Base-by-base conservation (phyloP, 495 filamentous ascomycete species). In the Penicillium pancosmium region DNA sequence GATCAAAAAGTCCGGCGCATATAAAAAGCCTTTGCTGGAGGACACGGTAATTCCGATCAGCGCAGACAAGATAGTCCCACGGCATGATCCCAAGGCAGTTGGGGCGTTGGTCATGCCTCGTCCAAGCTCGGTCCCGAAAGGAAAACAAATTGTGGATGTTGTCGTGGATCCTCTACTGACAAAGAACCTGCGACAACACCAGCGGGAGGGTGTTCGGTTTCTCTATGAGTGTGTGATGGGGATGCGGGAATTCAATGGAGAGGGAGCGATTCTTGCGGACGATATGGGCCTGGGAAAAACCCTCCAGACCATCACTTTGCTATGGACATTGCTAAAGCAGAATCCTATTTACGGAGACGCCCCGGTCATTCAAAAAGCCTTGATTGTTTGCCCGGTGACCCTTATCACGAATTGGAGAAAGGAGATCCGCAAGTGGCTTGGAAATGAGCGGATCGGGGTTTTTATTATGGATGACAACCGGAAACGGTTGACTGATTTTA, bases 181-280 rank as follows among this genome's bases (percentile, higher is more conserved):
- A 0, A 83, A 84, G 60, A 81, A 86, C 59, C 73, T 93, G 13
- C 86, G 90, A 3, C 81, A 84, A 36, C 90, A 93, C 70, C 90
- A 93, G 71, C 82, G 88, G 4, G 87, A 90, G 61, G 90, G 90
- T 47, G 86, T 92, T 15, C 78, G 83, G 58, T 93, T 93, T 63
- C 71, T 93, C 40, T 93, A 93, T 63, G 89, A 92, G 70, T 92
- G 90, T 69, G 86, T 93, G 0, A 93, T 93, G 90, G 90, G 90
- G 11, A 83, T 91, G 81, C 78, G 87, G 43, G 68, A 77, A 27
- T 91, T 84, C 61, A 85, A 86, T 60, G 89, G 90, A 0, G 83
- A 88, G 66, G 90, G 90, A 11, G 89, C 88, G 3, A 88, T 93
- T 54, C 73, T 93, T 33, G 90, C 90, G 4, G 90, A 93, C 65